Evolutionary conservation across 2,329 filamentous ascomycete genomes (phyloP).

Genomic region (Aspergillus texensis): DNA sequence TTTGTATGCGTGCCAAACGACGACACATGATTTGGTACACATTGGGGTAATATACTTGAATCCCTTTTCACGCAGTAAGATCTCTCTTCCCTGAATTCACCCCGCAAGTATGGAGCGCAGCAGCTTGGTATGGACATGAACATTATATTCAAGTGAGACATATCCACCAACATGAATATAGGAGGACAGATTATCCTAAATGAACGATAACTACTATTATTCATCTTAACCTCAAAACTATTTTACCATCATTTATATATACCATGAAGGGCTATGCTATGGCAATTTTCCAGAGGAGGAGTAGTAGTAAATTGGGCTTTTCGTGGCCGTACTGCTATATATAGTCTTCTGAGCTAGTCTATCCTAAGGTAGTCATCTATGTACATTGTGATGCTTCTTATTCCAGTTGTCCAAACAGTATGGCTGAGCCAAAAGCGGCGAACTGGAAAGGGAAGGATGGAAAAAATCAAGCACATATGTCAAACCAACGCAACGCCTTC

Average conservation of each 20-base stretch:
- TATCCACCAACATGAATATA: not conserved
- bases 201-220: not conserved
- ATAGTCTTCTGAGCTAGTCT: not conserved
- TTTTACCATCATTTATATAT: not conserved
- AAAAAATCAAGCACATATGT: not conserved
- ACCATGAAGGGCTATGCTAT: not conserved
- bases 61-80: not conserved
- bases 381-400: not conserved
- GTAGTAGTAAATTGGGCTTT: not conserved
- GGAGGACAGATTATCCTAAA: no score
- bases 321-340: not conserved
- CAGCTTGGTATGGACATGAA: not conserved
- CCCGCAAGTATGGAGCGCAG: not conserved
- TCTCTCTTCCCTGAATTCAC: not conserved
- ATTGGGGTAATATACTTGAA: not conserved
- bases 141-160: not conserved
- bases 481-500: constrained; percentile 17
- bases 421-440: not conserved
- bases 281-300: not conserved
- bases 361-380: not conserved
- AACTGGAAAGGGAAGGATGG: not conserved
- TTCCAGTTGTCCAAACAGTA: not conserved
- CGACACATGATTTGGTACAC: not conserved
- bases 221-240: not conserved
- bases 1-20: no score